A percentile compares a stretch with the other conserved stretches of the same genome.
Conservation (phyloP, 331 rosid species). For the Malus hybrid region DNA sequence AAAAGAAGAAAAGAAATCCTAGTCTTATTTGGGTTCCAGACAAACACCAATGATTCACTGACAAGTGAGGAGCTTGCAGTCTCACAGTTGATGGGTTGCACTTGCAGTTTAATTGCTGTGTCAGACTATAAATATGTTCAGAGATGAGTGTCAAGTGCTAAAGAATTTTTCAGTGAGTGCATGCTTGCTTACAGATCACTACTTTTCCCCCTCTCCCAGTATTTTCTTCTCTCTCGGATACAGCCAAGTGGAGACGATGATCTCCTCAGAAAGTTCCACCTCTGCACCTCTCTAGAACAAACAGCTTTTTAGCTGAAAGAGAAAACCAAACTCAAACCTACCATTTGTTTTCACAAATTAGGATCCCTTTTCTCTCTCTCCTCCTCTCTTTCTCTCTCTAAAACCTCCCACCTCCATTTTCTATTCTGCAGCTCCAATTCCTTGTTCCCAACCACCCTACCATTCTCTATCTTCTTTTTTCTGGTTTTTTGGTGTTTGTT, state of each 20-base stretch:
- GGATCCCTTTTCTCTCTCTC: background rate
- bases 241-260: conserved; percentile 20
- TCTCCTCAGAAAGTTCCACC: conserved; percentile 17
- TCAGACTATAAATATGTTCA: background rate
- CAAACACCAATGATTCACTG: background rate
- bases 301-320: conserved; percentile 2
- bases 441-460: conserved; percentile 29
- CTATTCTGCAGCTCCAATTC: conserved; percentile 26
- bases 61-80: background rate
- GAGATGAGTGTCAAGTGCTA: background rate
- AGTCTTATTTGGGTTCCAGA: no score
- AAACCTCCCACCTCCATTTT: conserved; percentile 3
- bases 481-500: conserved; percentile 25
- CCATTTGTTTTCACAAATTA: background rate
- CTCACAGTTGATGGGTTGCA: background rate
- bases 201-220: background rate
- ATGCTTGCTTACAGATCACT: conserved; percentile 15
- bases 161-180: conserved; percentile 20
- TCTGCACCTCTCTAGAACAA: conserved; percentile 1
- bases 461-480: conserved; percentile 18
- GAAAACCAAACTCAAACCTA: conserved; percentile 5
- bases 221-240: background rate
- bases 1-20: no score
- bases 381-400: conserved; percentile 6
- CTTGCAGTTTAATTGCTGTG: no score